These are phyloP conservation scores for Schizochytrium sp. DNA, from an alignment of 108 stramenopile species.

Conservation along the genomic window DNA sequence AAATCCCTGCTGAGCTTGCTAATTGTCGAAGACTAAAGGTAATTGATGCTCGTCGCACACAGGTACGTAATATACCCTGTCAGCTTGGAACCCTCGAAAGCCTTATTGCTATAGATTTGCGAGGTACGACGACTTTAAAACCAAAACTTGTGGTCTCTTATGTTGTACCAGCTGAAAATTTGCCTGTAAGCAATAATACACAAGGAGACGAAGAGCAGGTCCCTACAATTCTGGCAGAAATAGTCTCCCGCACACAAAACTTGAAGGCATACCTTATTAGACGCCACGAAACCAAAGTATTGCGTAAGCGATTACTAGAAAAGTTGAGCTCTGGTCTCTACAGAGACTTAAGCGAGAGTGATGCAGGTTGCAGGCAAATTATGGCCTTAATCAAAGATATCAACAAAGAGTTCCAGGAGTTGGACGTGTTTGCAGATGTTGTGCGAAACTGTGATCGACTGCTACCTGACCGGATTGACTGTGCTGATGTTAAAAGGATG, in stretches of 20 bases:
- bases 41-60: background rate
- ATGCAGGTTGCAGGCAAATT: background rate
- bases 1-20: background rate
- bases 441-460: conserved; percentile 48
- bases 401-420: background rate
- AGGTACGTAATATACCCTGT: background rate
- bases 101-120: conserved; percentile 2
- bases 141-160: background rate
- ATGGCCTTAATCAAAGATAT: background rate
- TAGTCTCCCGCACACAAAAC: background rate
- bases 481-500: background rate
- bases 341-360: conserved; percentile 31
- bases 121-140: background rate
- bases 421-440: background rate
- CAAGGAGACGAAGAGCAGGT: too few species aligned
- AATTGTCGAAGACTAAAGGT: background rate
- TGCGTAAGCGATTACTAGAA: background rate
- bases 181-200: background rate
- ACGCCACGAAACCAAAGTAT: background rate
- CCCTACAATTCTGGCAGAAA: background rate
- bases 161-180: background rate
- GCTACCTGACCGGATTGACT: background rate
- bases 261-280: conserved; percentile 25
- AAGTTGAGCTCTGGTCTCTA: conserved; percentile 36
- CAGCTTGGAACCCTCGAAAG: conserved; percentile 2